phyloP scores from a whole-genome alignment of 2,329 filamentous ascomycete genomes.

The Pseudophaeomoniella oleicola region DNA sequence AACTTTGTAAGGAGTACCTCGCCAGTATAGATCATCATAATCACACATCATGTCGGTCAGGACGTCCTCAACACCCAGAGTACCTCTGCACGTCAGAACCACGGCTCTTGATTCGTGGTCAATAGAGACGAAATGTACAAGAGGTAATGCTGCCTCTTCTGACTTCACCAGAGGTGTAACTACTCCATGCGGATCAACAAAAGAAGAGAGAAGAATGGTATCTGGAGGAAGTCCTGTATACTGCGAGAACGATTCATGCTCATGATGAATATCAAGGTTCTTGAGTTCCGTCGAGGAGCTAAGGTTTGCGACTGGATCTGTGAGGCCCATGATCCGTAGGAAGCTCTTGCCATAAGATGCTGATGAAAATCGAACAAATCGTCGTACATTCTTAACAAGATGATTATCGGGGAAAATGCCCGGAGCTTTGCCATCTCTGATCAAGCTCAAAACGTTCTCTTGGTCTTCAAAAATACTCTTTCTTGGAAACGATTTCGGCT shows the following conservation, averaged over 20 bases:
- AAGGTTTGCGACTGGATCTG: conserved; percentile 9
- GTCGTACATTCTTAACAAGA: conserved; percentile 29
- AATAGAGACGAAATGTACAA: conserved; percentile 59
- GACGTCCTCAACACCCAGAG: conserved; percentile 59
- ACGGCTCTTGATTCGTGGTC: conserved; percentile 59
- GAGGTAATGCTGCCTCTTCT: conserved; percentile 48
- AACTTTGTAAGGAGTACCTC: conserved; percentile 50
- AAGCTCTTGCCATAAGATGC: conserved; percentile 32
- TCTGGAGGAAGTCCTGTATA: conserved; percentile 29
- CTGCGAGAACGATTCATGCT: conserved; percentile 30
- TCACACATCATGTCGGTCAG: conserved; percentile 62
- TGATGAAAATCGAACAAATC: conserved; percentile 31
- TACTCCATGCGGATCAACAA: conserved; percentile 50
- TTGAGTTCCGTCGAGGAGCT: conserved; percentile 16
- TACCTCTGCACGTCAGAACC: conserved; percentile 58
- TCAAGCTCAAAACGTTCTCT: conserved; percentile 26
- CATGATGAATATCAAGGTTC: conserved; percentile 21
- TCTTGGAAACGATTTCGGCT: conserved; percentile 17
- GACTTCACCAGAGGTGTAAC: conserved; percentile 46
- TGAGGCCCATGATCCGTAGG: conserved; percentile 30
- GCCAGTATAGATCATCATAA: conserved; percentile 52
- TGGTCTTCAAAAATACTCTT: conserved; percentile 31
- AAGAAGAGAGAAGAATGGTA: conserved; percentile 49
- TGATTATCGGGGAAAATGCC: conserved; percentile 30
- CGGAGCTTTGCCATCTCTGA: conserved; percentile 27